Percentiles rank a stretch among this genome's conserved stretches.
Evolutionary conservation across 2,329 filamentous ascomycete genomes (phyloP).

Genomic region (Arthrobotrys megalospora): DNA sequence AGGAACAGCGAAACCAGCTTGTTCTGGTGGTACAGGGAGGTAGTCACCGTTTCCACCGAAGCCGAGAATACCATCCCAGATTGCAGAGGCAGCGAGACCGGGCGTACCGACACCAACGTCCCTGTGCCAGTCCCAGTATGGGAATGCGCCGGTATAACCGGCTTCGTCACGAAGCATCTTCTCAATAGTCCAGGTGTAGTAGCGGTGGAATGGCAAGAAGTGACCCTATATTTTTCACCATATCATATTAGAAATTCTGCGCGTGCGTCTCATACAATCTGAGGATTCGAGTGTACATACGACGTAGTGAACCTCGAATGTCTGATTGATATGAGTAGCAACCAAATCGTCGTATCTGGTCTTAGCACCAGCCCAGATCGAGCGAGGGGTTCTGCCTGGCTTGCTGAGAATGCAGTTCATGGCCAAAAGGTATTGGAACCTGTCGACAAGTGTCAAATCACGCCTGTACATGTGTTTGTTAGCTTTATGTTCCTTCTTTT

Average conservation of each 20-base stretch:
- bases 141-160: slow-evolving; percentile 68
- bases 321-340: slow-evolving; percentile 67
- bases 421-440: slow-evolving; percentile 66
- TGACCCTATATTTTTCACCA: slow-evolving; percentile 63
- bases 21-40: slow-evolving; percentile 35
- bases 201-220: slow-evolving; percentile 70
- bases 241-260: neutral
- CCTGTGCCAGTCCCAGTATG: slow-evolving; percentile 67
- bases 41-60: slow-evolving; percentile 66
- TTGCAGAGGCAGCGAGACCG: slow-evolving; percentile 67
- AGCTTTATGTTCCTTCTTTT: neutral
- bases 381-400: slow-evolving; percentile 64
- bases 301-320: slow-evolving; percentile 66
- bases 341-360: slow-evolving; percentile 68
- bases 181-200: slow-evolving; percentile 69
- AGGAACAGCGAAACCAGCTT: slow-evolving; percentile 63
- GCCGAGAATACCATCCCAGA: slow-evolving; percentile 70
- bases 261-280: slow-evolving; percentile 7
- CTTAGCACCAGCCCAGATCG: slow-evolving; percentile 65
- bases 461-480: slow-evolving; percentile 54
- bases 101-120: slow-evolving; percentile 66
- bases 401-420: slow-evolving; percentile 67
- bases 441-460: slow-evolving; percentile 52
- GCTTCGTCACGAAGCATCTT: slow-evolving; percentile 69
- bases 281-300: slow-evolving; percentile 52